Evolutionary conservation across 257 asterid species (phyloP).

Genomic region (Penstemon newberryi): DNA sequence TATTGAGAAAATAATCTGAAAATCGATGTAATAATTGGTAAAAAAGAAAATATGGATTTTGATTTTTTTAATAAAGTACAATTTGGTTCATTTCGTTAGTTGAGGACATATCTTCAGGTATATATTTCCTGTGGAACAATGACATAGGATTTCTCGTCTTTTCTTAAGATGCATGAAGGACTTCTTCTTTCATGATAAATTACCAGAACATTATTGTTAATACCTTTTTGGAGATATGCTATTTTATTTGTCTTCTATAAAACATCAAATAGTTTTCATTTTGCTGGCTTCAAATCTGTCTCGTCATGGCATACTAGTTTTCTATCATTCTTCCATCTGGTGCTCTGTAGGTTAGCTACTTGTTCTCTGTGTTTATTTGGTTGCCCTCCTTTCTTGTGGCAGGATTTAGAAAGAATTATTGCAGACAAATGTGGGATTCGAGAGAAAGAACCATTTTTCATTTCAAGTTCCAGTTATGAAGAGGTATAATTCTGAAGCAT

Average conservation of each 20-base stretch:
- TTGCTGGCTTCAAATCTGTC: background rate
- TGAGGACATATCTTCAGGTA: too few species aligned
- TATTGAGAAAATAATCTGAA: too few species aligned
- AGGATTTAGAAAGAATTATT: slow-evolving; percentile 83
- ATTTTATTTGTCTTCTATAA: background rate
- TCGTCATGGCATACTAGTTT: background rate
- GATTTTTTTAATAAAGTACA: too few species aligned
- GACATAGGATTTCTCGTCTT: too few species aligned
- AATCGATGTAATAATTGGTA: too few species aligned
- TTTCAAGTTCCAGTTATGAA: slow-evolving; percentile 46
- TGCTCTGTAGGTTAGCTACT: slow-evolving; percentile 5
- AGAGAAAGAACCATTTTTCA: slow-evolving; percentile 84
- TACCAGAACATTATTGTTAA: too few species aligned
- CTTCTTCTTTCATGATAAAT: background rate
- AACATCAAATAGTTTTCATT: background rate
- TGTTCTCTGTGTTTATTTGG: background rate
- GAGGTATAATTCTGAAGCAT: slow-evolving; percentile 44
- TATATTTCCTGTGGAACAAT: too few species aligned
- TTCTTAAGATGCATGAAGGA: too few species aligned
- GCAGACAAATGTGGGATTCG: slow-evolving; percentile 64
- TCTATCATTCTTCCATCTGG: too few species aligned
- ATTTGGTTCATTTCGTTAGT: too few species aligned
- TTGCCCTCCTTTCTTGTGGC: slow-evolving; percentile 30
- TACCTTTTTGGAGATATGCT: too few species aligned
- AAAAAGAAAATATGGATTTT: too few species aligned